Evolutionary conservation across 805 yeast species (phyloP).

Genomic region (Sugiyamaella qingdaonensis): DNA sequence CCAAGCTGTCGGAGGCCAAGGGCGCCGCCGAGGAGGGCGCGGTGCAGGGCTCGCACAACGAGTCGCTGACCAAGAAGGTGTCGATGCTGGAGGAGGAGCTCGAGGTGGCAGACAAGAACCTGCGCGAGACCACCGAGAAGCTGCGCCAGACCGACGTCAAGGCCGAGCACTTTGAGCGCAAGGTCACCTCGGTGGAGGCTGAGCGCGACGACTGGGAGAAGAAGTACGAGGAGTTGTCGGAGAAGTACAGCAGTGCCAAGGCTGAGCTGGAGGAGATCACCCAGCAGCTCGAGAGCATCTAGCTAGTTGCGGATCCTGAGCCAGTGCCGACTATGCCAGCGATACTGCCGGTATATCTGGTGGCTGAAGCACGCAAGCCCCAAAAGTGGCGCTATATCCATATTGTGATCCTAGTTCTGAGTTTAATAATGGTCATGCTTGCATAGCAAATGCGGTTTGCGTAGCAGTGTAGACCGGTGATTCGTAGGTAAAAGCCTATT

Average conservation of each 20-base stretch:
- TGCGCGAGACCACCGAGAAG: constrained; percentile 90
- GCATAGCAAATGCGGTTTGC: not conserved
- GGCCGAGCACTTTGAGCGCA: constrained; percentile 94
- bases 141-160: constrained; percentile 93
- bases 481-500: too few species aligned
- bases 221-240: constrained; percentile 82
- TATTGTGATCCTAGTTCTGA: not conserved
- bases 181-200: constrained; percentile 83
- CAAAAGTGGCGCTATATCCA: not conserved
- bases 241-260: constrained; percentile 78
- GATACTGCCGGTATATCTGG: not conserved
- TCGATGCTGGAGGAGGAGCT: constrained; percentile 84
- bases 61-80: constrained; percentile 84
- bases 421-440: constrained; percentile 1
- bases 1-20: constrained; percentile 69
- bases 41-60: constrained; percentile 83
- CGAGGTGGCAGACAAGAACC: constrained; percentile 84
- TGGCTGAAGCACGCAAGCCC: not conserved
- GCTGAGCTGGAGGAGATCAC: constrained; percentile 95
- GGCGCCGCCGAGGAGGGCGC: constrained; percentile 87
- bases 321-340: not conserved
- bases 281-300: constrained; percentile 79
- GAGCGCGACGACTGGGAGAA: constrained; percentile 90
- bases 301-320: constrained; percentile 6
- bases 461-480: too few species aligned